Evolutionary conservation across 2,329 filamentous ascomycete species (phyloP).

Genomic region (Verticillium longisporum): DNA sequence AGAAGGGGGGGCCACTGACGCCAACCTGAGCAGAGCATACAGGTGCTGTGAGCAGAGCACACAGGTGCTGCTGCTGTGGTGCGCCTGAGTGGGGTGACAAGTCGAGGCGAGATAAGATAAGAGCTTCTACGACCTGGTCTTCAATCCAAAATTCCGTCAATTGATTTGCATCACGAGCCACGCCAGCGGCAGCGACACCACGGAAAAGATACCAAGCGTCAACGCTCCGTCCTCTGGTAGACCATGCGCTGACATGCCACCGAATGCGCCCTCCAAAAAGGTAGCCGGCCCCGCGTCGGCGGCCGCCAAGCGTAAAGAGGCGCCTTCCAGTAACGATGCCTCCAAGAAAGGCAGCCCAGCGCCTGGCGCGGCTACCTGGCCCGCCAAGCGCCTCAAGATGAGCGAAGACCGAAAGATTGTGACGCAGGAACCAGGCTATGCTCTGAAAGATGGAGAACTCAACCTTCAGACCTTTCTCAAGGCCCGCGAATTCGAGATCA

Average conservation of each 20-base stretch:
- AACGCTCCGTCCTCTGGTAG: neutral
- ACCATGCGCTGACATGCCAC: conserved; percentile 9
- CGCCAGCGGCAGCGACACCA: neutral
- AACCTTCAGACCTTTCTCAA: conserved; percentile 79
- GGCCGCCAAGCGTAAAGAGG: conserved; percentile 20
- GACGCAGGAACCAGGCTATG: conserved; percentile 41
- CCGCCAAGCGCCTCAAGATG: conserved; percentile 37
- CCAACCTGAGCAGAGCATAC: neutral
- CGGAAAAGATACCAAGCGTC: no score
- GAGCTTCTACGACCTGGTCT: neutral
- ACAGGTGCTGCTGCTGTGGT: no score
- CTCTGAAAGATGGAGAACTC: conserved; percentile 66
- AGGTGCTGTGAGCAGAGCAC: no score
- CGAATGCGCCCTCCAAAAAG: conserved; percentile 3
- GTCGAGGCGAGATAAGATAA: neutral
- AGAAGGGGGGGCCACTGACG: no score
- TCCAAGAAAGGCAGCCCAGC: conserved; percentile 19
- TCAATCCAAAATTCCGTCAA: neutral
- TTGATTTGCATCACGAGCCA: neutral
- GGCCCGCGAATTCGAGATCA: conserved; percentile 84
- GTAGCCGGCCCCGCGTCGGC: conserved; percentile 7
- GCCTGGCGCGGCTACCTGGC: conserved; percentile 16
- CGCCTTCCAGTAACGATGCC: conserved; percentile 9
- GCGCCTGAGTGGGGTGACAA: neutral
- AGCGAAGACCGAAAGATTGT: conserved; percentile 42